A percentile compares a stretch with the other conserved stretches of the same genome.
These are phyloP conservation scores for Solanum gracilifrons DNA, from an alignment of 257 asterid genomes.

Conservation along the genomic window DNA sequence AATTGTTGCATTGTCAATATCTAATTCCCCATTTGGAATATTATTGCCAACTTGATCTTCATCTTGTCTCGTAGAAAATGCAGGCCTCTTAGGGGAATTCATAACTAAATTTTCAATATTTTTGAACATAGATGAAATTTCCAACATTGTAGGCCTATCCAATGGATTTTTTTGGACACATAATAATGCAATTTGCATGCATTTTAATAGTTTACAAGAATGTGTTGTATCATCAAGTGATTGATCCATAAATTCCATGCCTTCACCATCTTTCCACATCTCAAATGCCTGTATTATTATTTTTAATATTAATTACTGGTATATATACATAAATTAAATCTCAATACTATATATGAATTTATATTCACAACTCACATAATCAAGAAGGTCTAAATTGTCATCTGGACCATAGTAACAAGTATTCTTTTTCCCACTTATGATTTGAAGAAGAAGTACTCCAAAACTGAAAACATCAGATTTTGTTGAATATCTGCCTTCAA, in stretches of 20 bases:
- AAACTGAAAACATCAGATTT: constrained; percentile 29
- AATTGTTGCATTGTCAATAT: background rate
- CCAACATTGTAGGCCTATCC: constrained; percentile 29
- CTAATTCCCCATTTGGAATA: background rate
- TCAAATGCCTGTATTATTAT: constrained; percentile 15
- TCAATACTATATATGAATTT: background rate
- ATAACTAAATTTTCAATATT: constrained; percentile 1
- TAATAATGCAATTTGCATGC: constrained; percentile 23
- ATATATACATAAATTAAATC: background rate
- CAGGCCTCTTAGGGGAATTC: constrained; percentile 12
- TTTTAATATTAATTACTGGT: background rate
- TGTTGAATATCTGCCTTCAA: constrained; percentile 21
- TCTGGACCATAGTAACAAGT: constrained; percentile 14
- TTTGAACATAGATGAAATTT: constrained; percentile 17
- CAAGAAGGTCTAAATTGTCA: constrained; percentile 13
- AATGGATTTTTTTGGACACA: constrained; percentile 22
- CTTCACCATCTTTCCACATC: constrained; percentile 6
- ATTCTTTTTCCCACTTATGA: constrained; percentile 24
- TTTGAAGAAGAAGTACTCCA: constrained; percentile 26
- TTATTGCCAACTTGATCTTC: background rate
- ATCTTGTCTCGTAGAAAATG: constrained; percentile 9
- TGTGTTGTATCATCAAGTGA: constrained; percentile 14
- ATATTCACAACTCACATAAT: constrained; percentile 9
- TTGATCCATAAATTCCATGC: constrained; percentile 18
- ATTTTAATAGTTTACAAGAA: constrained; percentile 14